Evolutionary conservation across 139 green algal genomes (phyloP).

Genomic region (Chlamydomonas schloesseri): DNA sequence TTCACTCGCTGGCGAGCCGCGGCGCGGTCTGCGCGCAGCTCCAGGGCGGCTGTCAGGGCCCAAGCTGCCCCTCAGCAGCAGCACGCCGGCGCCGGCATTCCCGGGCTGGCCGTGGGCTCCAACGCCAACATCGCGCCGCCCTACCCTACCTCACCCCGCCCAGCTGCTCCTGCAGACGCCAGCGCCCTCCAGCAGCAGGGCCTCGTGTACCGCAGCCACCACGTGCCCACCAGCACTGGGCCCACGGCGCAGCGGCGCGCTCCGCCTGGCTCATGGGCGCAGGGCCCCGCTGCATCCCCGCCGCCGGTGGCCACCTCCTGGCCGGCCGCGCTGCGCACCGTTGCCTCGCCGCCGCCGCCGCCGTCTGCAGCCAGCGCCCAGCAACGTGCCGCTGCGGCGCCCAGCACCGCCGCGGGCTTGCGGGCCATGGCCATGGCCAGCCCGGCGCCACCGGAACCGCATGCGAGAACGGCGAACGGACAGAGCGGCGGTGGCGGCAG

Average conservation of each 20-base stretch:
- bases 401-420: not conserved
- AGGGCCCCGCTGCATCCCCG: not conserved
- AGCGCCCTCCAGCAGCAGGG: not conserved
- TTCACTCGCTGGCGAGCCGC: conserved; percentile 35
- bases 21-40: not conserved
- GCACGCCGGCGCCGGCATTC: not conserved
- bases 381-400: not conserved
- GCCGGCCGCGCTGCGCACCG: not conserved
- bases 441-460: no score
- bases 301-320: not conserved
- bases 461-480: not conserved
- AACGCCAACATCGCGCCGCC: conserved; percentile 25
- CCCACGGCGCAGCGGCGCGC: not conserved
- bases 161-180: not conserved
- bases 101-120: no score
- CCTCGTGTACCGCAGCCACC: not conserved
- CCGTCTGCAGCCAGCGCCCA: not conserved
- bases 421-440: not conserved
- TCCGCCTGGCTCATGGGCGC: no score
- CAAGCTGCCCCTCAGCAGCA: not conserved
- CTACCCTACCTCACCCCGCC: not conserved
- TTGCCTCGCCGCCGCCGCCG: not conserved
- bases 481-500: no score
- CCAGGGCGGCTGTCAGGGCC: no score
- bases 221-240: no score